Evolutionary conservation across 768 basidiomycete species (phyloP), one percentile per base, ranked within the genome.

Genomic region (Mycena sanguinolenta): DNA sequence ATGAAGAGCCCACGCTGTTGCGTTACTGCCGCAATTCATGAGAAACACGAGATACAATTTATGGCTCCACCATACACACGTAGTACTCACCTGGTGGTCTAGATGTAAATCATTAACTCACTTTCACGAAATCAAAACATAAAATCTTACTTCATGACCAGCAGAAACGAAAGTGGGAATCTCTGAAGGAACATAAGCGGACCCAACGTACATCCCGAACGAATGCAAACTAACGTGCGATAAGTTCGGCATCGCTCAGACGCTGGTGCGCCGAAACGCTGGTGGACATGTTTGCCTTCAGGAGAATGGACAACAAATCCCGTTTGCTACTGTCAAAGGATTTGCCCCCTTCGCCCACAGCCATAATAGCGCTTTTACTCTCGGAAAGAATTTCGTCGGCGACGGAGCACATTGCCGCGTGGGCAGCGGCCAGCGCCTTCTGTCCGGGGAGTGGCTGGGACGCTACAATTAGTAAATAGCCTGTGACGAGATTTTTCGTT

Each of bases 281-380:
- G 0, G 79, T 79, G 9, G 85, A 85, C 81, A 88, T 79, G 74
- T 89, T 90, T 9, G 88, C 87, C 64, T 79, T 81, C 63, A 89
- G 80, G 9, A 89, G 78, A n/a, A 87, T 71, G 10, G 82, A 84
- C 30, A 89, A 75, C 6, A 89, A 65, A 75, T 89, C 88, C 5
- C 84, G 81, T 17, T 83, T 82, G 1, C 36, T 38, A 38, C 69
- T 72, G 12, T 81, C 53, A 13, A 58, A 74, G 21, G 78, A 49
- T 27, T 73, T 71, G n/a, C n/a, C n/a, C n/a, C n/a, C n/a, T 30
- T 65, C 70, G 16, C 63, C 70, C 13, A 50, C 58, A 5, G 81
- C 73, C 16, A 52, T 39, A 16, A 76, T 79, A 13, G 72, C 63
- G 14, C 9, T 49, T 71, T 87, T 88, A 73, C 83, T 87, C 27